Base-by-base conservation (phyloP, 208 protist genomes). In the Dictyostelium gargantuum region DNA sequence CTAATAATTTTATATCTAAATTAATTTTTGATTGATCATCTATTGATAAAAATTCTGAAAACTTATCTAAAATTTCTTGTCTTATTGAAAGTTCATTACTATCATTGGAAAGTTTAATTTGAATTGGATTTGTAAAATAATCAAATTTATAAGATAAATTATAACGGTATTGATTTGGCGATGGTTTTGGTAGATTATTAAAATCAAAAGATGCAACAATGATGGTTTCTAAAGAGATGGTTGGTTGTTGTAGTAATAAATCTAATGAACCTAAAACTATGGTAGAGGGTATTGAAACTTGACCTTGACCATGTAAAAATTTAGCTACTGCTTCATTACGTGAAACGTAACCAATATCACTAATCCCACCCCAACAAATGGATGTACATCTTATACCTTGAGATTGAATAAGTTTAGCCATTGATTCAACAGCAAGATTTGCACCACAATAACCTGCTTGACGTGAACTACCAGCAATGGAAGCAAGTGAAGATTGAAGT, bases 1-100 rank as follows among this genome's bases (percentile, higher is more conserved):
- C 63, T 17, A 52, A 70, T 32, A 84, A 42, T 10, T 52, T 19
- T 3, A 70, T 85, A 54, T 70, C 54, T 11, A 63, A 32, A 29
- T 75, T 85, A 9, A 85, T 66, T 44, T 85, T 85, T 3, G 80
- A 85, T 61, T 66, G 63, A n/a, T 75, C 44, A 8, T 58, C 44
- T 10, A 61, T 58, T 8, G 80, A 85, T 29, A 85, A 44, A 21
- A 75, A 58, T 15, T 85, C 80, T 32, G 63, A 61, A 48, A 85
- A 42, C 19, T 54, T 50, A 26, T 9, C 42, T 32, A 85, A 23
- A 32, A 85, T 46, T 29, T 48, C 9, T 38, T 74, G 19, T 48
- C 40, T 46, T 29, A 74, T 29, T 48, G 68, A 74, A 32, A 72
- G n/a, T 21, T 40, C 63, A 52, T 52, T 17, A 5, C 3, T 5